Conservation (phyloP, 2,329 filamentous ascomycete species). For the Penicillium hordei region DNA sequence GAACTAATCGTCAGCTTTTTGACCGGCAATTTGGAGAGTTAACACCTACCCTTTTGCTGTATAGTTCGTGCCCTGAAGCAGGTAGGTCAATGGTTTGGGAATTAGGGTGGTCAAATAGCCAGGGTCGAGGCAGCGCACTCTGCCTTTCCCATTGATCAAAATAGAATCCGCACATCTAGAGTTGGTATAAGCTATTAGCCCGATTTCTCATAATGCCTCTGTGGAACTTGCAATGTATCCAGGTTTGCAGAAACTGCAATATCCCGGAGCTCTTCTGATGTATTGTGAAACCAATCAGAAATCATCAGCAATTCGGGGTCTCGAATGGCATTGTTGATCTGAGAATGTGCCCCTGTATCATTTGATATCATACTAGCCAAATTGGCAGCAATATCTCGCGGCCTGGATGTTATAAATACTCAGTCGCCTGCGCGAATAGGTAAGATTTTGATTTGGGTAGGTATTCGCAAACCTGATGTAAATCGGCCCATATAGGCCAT, state of each 20-base stretch:
- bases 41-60: constrained; percentile 9
- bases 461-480: constrained; percentile 37
- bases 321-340: constrained; percentile 32
- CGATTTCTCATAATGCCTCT: background rate
- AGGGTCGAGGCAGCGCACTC: constrained; percentile 3
- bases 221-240: background rate
- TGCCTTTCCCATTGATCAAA: constrained; percentile 57
- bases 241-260: constrained; percentile 19
- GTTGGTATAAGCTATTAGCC: constrained; percentile 30
- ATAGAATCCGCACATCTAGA: constrained; percentile 59
- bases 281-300: constrained; percentile 57
- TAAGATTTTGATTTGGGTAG: constrained; percentile 24
- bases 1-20: background rate
- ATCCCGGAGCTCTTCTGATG: constrained; percentile 44
- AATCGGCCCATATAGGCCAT: constrained; percentile 58
- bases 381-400: background rate
- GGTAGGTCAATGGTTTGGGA: background rate
- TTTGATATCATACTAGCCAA: background rate
- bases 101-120: background rate
- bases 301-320: constrained; percentile 48
- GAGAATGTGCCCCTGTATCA: constrained; percentile 48
- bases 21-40: background rate
- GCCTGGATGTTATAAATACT: background rate
- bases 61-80: background rate
- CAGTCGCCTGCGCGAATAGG: background rate